Evolutionary conservation across 352 stramenopile genomes (phyloP), one percentile per base, ranked within the genome.

Genomic region (Phytophthora constricta): DNA sequence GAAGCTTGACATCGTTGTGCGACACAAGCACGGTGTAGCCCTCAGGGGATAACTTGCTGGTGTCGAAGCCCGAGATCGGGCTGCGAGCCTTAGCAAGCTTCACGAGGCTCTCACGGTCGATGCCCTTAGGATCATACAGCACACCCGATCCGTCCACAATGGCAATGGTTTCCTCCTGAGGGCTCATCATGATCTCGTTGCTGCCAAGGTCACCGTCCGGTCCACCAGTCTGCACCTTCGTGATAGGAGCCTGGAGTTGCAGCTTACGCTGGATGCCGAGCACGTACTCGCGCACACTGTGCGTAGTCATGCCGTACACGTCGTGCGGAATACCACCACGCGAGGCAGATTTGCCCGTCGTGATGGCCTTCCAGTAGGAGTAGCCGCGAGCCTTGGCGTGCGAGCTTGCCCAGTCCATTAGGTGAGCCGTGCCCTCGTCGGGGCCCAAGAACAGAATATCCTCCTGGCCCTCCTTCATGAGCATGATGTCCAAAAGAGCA

Each of bases 141-240:
- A 97, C 97, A 50, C 95, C 96, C 28, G 89, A 94, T 20, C 91
- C 94, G 79, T 99, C 97, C 3, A 97, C 93, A 39, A 99, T 77
- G 4, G 95, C 97, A 37, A 99, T 92, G 22, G 93, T 97, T 76
- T 98, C 97, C 64, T 99, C 97, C 43, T 97, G 86, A 34, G 88
- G 72, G 43, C 98, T 89, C 78, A 99, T 99, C 61, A 98, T 98
- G 67, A 99, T 97, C 79, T 98, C 97, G 74, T 99, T 99, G 37
- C 96, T 97, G 52, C 91, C 97, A 8, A 99, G 91, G 69, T 99
- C 97, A 54, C 97, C 97, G 82, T 99, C 97, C 0, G 97, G 95
- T 10, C 97, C 97, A 55, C 97, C 96, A 2, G 96, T 99, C 62
- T 99, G 92, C 79, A 99, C 98, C 71, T 99, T 92, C 2, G 96